Percentiles rank a stretch among this genome's conserved stretches.
These are phyloP conservation scores for Saccharum spontaneum DNA, from an alignment of 176 grass and related monocot genomes.

Conservation along the genomic window DNA sequence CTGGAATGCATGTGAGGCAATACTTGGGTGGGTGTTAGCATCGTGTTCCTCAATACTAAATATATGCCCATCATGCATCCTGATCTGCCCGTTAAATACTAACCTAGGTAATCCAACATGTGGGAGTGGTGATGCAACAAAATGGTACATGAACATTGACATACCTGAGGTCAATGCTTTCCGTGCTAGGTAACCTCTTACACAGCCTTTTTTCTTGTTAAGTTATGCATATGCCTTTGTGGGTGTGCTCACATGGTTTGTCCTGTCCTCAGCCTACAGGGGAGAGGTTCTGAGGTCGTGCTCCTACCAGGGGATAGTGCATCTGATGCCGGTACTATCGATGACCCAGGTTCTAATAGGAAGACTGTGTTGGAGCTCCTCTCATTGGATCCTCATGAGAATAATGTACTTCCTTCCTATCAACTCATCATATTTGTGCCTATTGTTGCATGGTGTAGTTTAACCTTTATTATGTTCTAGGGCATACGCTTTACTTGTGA, in stretches of 20 bases:
- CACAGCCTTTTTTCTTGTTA: background rate
- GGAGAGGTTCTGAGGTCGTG: background rate
- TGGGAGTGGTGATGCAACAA: background rate
- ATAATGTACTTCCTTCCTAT: background rate
- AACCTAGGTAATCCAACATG: background rate
- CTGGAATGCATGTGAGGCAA: background rate
- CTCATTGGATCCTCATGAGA: background rate
- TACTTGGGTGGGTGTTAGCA: background rate
- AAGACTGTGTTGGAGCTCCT: background rate
- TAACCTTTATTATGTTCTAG: no score
- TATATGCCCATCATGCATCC: no score
- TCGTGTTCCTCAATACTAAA: no score
- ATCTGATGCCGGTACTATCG: background rate
- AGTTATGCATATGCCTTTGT: background rate
- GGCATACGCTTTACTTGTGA: no score
- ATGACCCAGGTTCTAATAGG: background rate
- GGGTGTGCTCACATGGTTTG: background rate
- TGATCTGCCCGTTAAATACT: no score
- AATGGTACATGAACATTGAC: conserved; percentile 17
- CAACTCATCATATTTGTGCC: no score
- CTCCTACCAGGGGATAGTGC: background rate
- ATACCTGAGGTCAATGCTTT: background rate
- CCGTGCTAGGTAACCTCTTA: background rate
- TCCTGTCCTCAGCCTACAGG: background rate
- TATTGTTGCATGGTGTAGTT: no score